phyloP scores from a whole-genome alignment of 2,329 filamentous ascomycete species.

The Ophiocordyceps camponoti-saundersi region DNA sequence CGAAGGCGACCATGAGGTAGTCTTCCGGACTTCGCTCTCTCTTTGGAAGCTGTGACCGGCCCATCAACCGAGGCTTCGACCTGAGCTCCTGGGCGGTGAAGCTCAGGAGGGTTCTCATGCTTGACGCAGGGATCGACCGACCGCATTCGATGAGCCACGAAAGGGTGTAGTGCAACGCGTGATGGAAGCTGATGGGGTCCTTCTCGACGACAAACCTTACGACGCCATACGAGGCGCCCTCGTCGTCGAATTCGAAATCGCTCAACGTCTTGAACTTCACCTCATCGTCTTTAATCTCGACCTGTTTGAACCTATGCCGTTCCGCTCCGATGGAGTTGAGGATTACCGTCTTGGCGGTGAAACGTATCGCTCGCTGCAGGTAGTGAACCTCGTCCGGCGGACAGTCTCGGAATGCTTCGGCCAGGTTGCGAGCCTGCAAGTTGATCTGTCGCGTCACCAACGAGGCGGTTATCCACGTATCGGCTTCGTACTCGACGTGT shows the following conservation, averaged over 20 bases:
- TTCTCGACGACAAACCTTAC: slow-evolving; percentile 80
- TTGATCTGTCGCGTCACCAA: slow-evolving; percentile 92
- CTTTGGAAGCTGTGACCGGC: slow-evolving; percentile 36
- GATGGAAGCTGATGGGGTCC: slow-evolving; percentile 91
- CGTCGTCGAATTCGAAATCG: slow-evolving; percentile 64
- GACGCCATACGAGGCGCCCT: slow-evolving; percentile 42
- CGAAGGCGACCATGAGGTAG: slow-evolving; percentile 72
- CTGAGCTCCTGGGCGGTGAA: slow-evolving; percentile 58
- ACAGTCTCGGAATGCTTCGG: slow-evolving; percentile 65
- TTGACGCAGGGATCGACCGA: slow-evolving; percentile 51
- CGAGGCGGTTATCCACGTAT: slow-evolving; percentile 94
- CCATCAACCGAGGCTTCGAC: slow-evolving; percentile 45
- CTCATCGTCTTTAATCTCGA: slow-evolving; percentile 76
- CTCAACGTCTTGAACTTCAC: slow-evolving; percentile 63
- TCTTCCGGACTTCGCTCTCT: slow-evolving; percentile 52
- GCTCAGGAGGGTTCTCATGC: slow-evolving; percentile 50
- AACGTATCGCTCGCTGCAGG: slow-evolving; percentile 55
- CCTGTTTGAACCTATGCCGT: slow-evolving; percentile 64
- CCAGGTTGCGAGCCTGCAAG: slow-evolving; percentile 71
- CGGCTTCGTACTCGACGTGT: slow-evolving; percentile 95
- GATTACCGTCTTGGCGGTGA: slow-evolving; percentile 69
- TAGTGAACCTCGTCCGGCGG: slow-evolving; percentile 45
- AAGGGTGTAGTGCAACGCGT: slow-evolving; percentile 86
- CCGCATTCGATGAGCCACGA: slow-evolving; percentile 92
- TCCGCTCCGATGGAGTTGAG: slow-evolving; percentile 83